Conservation (phyloP, 106 monocot species). For the Apostasia shenzhenica region DNA sequence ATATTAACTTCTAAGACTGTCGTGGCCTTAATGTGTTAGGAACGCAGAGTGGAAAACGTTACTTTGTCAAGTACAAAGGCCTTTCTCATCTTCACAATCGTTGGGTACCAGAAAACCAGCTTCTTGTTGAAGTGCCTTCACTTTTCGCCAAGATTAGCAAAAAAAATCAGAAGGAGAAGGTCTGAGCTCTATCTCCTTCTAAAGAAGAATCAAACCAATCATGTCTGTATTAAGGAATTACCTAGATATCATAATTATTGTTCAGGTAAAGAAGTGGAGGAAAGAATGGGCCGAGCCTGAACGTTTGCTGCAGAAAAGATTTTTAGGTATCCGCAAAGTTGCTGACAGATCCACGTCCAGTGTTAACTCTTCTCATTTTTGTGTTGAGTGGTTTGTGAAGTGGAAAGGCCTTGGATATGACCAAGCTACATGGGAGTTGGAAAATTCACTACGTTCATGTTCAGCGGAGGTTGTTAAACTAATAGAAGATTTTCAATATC, state of each 20-base stretch:
- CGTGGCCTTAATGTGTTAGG: conserved; percentile 18
- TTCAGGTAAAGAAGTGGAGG: conserved; percentile 52
- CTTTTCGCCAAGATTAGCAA: conserved; percentile 52
- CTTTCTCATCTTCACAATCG: conserved; percentile 80
- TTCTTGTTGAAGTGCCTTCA: conserved; percentile 41
- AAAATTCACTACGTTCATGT: conserved; percentile 39
- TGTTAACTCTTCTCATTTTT: conserved; percentile 20
- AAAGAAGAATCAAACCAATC: not conserved
- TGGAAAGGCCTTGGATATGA: conserved; percentile 83
- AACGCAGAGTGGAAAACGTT: conserved; percentile 39
- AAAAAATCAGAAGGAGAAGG: conserved; percentile 54
- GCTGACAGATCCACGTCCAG: conserved; percentile 25
- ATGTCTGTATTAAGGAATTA: not conserved
- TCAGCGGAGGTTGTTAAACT: conserved; percentile 35
- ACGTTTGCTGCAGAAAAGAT: conserved; percentile 57
- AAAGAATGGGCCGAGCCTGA: conserved; percentile 72
- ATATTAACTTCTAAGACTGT: conserved; percentile 11
- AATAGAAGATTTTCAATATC: conserved; percentile 43
- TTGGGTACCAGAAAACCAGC: conserved; percentile 68
- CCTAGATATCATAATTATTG: not conserved
- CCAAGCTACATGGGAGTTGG: conserved; percentile 81
- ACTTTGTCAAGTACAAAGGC: conserved; percentile 73
- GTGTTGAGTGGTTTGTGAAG: conserved; percentile 77
- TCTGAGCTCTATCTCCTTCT: conserved; percentile 7
- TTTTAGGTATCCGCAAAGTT: conserved; percentile 27